Base-by-base conservation (phyloP, 768 basidiomycete genomes). In the Polyporus arcularius region DNA sequence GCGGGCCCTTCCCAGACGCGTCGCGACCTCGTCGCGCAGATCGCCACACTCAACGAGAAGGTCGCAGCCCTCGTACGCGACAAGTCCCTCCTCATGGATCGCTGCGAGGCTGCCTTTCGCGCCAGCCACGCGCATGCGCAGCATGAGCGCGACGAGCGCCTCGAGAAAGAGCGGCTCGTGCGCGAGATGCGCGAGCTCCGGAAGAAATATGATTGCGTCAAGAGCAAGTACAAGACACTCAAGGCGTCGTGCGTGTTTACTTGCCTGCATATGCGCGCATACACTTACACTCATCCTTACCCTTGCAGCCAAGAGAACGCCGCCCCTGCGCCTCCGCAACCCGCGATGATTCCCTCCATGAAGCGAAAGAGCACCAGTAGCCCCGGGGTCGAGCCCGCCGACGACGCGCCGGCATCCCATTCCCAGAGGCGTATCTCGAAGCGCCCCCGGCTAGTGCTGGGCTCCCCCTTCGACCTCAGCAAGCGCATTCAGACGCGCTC, bases 51-150 rank as follows among this genome's bases (percentile, higher is more conserved):
- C 26, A 78, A 80, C 32, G 69, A 64, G 16, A 78, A 76, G 31
- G 71, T 84, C 16, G 68, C 72, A 11, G 65, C 64, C 8, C 75
- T 83, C 7, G 70, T 74, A 40, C 68, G 63, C 39, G 78, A 80
- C 46, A 81, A 82, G 48, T 76, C 78, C 12, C 65, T 69, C 1
- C 74, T 87, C 9, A 72, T 80, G 67, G 67, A 71, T 21, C 75
- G 76, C 41, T 81, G 80, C 68, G 78, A 83, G 49, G 66, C 71
- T 14, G 73, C 79, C 62, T 76, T 74, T 48, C 68, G 71, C 14
- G 72, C 72, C 0, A 64, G 78, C 11, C 58, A 67, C 10, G 74
- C 68, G 0, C 76, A 78, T 53, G 67, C 63, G n/a, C 60, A 69
- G 45, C 71, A 71, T 40, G 77, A 76, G 60, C 64, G 62, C 14